Percentiles rank a stretch among this genome's conserved stretches.
Evolutionary conservation across 345 rosid species (phyloP).

Genomic region (Eucalyptus paniculata): DNA sequence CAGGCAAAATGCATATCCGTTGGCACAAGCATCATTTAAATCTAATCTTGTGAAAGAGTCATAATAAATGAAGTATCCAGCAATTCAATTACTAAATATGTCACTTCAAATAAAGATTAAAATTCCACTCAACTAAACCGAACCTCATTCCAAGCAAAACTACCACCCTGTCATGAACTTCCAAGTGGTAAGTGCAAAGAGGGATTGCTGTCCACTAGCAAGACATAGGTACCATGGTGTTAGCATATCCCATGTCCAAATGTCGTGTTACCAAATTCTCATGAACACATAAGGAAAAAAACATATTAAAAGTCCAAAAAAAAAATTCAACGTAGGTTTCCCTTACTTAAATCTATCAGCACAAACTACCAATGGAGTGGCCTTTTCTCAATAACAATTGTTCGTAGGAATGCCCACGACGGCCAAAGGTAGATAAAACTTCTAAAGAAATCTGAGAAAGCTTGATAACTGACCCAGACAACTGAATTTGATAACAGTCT

Average conservation of each 20-base stretch:
- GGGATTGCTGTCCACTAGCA: not conserved
- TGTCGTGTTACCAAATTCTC: not conserved
- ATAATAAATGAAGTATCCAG: too few species aligned
- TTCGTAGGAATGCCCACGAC: not conserved
- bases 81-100: too few species aligned
- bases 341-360: not conserved
- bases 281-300: not conserved
- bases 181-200: not conserved
- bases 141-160: not conserved
- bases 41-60: too few species aligned
- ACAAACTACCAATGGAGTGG: not conserved
- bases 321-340: not conserved
- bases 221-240: not conserved
- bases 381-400: not conserved
- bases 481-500: not conserved
- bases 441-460: not conserved
- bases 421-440: not conserved
- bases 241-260: not conserved
- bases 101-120: too few species aligned
- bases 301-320: not conserved
- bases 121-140: too few species aligned
- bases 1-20: too few species aligned
- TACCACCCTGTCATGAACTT: not conserved
- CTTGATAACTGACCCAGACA: not conserved
- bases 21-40: too few species aligned